These are phyloP conservation scores for Tylopilus felleus DNA, from an alignment of 768 basidiomycete genomes.

Conservation along the genomic window DNA sequence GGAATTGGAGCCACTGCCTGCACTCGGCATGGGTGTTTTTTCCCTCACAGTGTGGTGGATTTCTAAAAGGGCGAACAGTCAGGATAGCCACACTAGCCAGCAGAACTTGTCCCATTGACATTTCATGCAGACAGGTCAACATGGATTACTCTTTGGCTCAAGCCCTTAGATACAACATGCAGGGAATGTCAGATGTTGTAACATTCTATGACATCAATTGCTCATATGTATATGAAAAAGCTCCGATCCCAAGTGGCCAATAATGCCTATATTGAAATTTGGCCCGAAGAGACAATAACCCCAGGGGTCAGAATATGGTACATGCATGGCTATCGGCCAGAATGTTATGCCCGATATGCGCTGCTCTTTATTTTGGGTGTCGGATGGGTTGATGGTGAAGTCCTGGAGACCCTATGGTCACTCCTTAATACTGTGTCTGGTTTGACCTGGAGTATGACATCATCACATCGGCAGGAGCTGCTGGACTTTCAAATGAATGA, in stretches of 20 bases:
- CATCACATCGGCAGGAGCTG: background rate
- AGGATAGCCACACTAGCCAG: no score
- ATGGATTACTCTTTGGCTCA: constrained; percentile 2
- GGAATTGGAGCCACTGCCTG: background rate
- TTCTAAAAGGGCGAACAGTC: constrained; percentile 1
- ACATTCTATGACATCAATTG: constrained; percentile 9
- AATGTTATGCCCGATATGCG: constrained; percentile 17
- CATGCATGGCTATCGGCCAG: constrained; percentile 21
- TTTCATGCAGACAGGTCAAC: background rate
- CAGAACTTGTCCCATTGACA: no score
- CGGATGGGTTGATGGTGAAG: constrained; percentile 1
- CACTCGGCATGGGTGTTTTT: background rate
- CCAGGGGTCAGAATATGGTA: constrained; percentile 25
- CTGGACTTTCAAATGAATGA: constrained; percentile 10
- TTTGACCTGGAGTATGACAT: background rate
- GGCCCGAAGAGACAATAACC: background rate
- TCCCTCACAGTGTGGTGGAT: background rate
- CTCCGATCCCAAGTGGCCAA: background rate
- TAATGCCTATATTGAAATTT: background rate
- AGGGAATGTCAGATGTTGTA: fast-evolving
- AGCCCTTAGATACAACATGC: background rate
- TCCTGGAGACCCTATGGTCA: constrained; percentile 6
- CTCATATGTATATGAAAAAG: constrained; percentile 9
- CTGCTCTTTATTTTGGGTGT: background rate
- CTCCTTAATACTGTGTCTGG: background rate